Evolutionary conservation across 305 asterid genomes (phyloP).

Genomic region (Fraxinus xanthoxyloides): DNA sequence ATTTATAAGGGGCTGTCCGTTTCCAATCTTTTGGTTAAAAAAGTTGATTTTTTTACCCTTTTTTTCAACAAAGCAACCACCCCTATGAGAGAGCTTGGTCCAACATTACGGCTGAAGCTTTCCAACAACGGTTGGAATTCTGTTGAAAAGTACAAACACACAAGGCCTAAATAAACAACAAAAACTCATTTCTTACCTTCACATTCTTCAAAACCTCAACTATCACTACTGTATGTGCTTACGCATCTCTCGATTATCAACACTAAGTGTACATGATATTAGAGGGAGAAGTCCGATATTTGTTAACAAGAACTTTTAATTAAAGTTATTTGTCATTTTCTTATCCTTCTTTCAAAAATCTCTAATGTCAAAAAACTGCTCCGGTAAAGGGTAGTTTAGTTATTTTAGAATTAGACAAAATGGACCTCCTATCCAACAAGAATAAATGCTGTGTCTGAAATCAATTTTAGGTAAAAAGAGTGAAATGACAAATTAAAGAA

Average conservation of each 20-base stretch:
- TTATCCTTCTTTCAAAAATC: neutral
- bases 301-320: neutral
- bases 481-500: conserved; percentile 16
- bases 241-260: neutral
- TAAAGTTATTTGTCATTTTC: neutral
- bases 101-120: no score
- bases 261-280: no score
- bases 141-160: no score
- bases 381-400: neutral
- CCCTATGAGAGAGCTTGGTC: no score
- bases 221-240: neutral
- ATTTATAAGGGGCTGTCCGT: no score
- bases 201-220: neutral
- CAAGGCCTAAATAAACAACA: neutral
- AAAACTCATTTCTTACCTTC: neutral
- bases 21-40: no score
- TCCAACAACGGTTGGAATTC: no score
- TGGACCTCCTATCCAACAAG: neutral
- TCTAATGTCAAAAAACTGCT: neutral
- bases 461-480: neutral
- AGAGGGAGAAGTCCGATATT: neutral
- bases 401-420: conserved; percentile 9
- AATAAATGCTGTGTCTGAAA: conserved; percentile 1
- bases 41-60: no score
- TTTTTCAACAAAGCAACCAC: no score